These are phyloP conservation scores for Calamus simplicifolius DNA, from an alignment of 176 grass and related monocot genomes.

Conservation along the genomic window DNA sequence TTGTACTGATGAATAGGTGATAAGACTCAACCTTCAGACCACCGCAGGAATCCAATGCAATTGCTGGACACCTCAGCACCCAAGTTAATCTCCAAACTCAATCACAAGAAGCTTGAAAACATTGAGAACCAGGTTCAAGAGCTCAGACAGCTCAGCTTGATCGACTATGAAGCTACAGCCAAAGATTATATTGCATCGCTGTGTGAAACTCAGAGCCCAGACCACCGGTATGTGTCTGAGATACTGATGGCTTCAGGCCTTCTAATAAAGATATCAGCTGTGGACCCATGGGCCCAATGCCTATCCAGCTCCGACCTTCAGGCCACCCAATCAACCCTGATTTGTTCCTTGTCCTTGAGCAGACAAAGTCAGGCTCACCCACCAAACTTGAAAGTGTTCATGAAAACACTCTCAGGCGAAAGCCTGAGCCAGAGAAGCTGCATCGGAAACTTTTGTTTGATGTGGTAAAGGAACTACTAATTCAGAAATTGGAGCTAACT, in stretches of 20 bases:
- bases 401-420: conserved; percentile 19
- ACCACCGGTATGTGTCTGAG: conserved; percentile 71
- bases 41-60: conserved; percentile 14
- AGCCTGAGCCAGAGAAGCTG: conserved; percentile 50
- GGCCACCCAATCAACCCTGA: conserved; percentile 82
- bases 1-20: conserved; percentile 11
- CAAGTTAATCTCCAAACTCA: conserved; percentile 15
- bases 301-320: conserved; percentile 55
- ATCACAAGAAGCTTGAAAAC: conserved; percentile 62
- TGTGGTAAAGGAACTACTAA: conserved; percentile 70
- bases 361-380: conserved; percentile 60
- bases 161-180: conserved; percentile 34
- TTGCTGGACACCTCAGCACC: conserved; percentile 15
- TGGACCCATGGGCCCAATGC: conserved; percentile 13
- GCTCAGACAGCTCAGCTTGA: conserved; percentile 41
- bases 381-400: conserved; percentile 25
- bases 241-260: conserved; percentile 87
- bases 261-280: conserved; percentile 65
- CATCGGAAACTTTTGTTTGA: conserved; percentile 79
- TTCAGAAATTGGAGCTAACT: conserved; percentile 55
- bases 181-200: conserved; percentile 71
- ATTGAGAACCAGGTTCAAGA: conserved; percentile 71
- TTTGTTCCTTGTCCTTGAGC: conserved; percentile 75
- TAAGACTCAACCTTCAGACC: conserved; percentile 23
- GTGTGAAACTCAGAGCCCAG: conserved; percentile 57